These are phyloP conservation scores for Colletotrichum spaethianum DNA, from an alignment of 2,329 filamentous ascomycete species.

Conservation along the genomic window DNA sequence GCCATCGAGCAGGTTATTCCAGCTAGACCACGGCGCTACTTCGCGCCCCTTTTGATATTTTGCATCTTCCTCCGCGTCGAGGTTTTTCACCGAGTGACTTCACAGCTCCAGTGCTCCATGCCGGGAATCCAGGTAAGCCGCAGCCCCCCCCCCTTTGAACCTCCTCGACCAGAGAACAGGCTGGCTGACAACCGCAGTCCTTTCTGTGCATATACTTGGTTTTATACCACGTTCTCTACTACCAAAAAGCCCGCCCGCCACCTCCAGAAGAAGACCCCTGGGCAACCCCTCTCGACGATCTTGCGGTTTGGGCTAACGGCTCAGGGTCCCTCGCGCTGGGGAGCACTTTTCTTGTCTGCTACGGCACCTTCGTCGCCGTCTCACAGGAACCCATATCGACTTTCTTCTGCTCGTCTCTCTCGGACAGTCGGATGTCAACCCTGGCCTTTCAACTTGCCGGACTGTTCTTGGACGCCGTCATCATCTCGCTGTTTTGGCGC, in stretches of 20 bases:
- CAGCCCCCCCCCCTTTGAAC: neutral
- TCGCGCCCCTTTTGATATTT: conserved; percentile 59
- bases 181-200: conserved; percentile 51
- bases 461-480: conserved; percentile 61
- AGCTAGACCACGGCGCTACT: conserved; percentile 62
- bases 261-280: conserved; percentile 63
- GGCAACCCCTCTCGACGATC: conserved; percentile 63
- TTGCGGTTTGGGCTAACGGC: conserved; percentile 61
- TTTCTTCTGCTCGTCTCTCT: conserved; percentile 63
- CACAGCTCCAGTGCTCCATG: conserved; percentile 65
- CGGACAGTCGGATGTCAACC: conserved; percentile 56
- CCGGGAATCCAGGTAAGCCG: conserved; percentile 63
- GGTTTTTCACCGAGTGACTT: conserved; percentile 60
- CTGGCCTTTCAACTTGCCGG: conserved; percentile 61
- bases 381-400: conserved; percentile 61
- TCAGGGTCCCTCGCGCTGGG: conserved; percentile 56
- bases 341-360: conserved; percentile 56
- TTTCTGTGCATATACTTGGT: conserved; percentile 63
- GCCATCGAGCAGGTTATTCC: conserved; percentile 53
- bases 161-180: too few relatives aligned
- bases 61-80: conserved; percentile 64
- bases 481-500: conserved; percentile 65
- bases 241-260: conserved; percentile 46
- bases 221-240: conserved; percentile 59
- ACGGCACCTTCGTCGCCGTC: conserved; percentile 58